Evolutionary conservation across 257 asterid species (phyloP).

Genomic region (Solanum infundibuliforme): DNA sequence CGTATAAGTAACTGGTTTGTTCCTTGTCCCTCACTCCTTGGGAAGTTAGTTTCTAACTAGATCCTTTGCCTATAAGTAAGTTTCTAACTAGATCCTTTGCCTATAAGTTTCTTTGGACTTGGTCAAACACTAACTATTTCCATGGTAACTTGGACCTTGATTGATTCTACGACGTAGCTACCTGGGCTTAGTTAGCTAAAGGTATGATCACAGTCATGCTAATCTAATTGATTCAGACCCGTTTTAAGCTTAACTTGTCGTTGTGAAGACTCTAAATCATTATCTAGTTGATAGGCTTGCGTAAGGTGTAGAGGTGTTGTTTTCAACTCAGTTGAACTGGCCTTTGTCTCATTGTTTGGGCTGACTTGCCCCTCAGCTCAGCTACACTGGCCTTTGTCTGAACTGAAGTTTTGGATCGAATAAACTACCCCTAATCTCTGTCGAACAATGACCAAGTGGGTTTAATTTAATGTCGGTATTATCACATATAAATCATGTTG

Average conservation of each 20-base stretch:
- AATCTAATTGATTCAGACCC: neutral
- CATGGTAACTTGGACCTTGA: neutral
- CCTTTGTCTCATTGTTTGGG: neutral
- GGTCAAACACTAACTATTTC: neutral
- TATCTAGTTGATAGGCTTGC: neutral
- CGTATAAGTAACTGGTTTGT: neutral
- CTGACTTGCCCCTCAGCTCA: neutral
- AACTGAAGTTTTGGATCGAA: neutral
- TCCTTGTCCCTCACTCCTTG: neutral
- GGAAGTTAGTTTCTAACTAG: neutral
- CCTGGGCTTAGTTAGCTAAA: neutral
- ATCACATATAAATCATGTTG: neutral
- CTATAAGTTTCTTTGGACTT: neutral
- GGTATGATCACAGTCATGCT: neutral
- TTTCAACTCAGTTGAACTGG: neutral
- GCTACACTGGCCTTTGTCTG: neutral
- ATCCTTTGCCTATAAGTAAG: neutral
- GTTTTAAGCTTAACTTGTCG: neutral
- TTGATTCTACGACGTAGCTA: neutral
- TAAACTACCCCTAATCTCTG: neutral
- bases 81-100: neutral
- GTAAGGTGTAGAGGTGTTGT: neutral
- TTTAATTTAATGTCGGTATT: neutral
- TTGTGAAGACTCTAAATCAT: neutral
- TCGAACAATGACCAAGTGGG: neutral